Evolutionary conservation across 345 rosid species (phyloP), one percentile per base, ranked within the genome.

Genomic region (Ceriops decandra): DNA sequence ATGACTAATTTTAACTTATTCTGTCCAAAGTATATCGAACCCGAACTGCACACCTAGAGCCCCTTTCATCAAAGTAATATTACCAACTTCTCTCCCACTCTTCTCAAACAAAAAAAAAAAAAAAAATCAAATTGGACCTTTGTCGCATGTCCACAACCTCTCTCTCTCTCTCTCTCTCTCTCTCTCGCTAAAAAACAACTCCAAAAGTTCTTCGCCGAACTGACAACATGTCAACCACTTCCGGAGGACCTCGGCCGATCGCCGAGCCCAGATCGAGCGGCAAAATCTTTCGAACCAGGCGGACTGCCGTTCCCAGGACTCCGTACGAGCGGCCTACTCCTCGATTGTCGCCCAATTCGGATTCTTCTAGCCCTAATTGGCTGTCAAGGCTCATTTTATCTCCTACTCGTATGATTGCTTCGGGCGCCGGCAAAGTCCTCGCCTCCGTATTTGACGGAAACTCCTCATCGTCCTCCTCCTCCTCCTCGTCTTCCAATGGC

Each of bases 321-420:
- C 98, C 98, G 11, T 93, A 91, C 67, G 95, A 88, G 64, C 88
- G 98, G 1, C 87, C 86, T 4, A 26, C 66, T 21, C 28, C 66
- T 38, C 68, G 28, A 5, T 32, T 65, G 15, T 69, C 54, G 6
- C 63, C 74, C 68, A 76, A 57, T 70, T 61, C 79, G 22, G 77
- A 54, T 53, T 72, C 69, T 21, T 77, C 79, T 74, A 85, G 82
- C 90, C 95, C 92, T 83, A 91, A 82, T 80, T 93, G 98, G 98
- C 80, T 93, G 66, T 87, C 97, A 67, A 86, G 81, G 68, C 82
- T 85, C 75, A 71, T 93, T 74, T 77, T 77, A 47, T 84, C 87
- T 30, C 98, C 97, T 3, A 86, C 98, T 64, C 92, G 89, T 63
- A 60, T 82, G 66, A 82, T 91, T 77, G 96, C 90, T 62, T 77